Evolutionary conservation across 2,329 filamentous ascomycete species (phyloP).

Genomic region (Aspergillus piperis): DNA sequence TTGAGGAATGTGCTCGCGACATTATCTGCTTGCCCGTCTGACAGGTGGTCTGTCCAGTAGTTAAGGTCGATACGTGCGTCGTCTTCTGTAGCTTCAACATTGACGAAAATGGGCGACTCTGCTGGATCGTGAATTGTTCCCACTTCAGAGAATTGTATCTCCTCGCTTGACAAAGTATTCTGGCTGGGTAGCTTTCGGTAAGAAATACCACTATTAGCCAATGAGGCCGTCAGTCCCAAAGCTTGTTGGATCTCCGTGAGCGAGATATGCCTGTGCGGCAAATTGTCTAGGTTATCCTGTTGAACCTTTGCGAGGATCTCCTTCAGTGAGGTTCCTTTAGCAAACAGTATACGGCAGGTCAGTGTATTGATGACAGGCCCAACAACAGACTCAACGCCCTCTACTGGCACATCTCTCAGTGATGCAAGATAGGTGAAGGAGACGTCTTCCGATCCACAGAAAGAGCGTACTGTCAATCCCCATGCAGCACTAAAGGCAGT

Average conservation of each 20-base stretch:
- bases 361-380: slow-evolving; percentile 52
- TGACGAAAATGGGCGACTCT: slow-evolving; percentile 51
- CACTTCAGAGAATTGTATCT: slow-evolving; percentile 43
- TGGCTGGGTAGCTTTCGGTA: slow-evolving; percentile 46
- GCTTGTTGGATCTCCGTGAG: slow-evolving; percentile 52
- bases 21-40: slow-evolving; percentile 40
- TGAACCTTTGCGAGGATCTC: slow-evolving; percentile 47
- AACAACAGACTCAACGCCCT: slow-evolving; percentile 45
- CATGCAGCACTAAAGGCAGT: slow-evolving; percentile 71
- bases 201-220: slow-evolving; percentile 54
- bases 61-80: slow-evolving; percentile 41
- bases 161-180: slow-evolving; percentile 22
- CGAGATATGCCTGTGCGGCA: slow-evolving; percentile 47
- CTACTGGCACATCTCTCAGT: slow-evolving; percentile 44
- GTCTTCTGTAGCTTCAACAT: slow-evolving; percentile 50
- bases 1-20: slow-evolving; percentile 42
- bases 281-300: slow-evolving; percentile 49
- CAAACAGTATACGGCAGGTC: slow-evolving; percentile 46
- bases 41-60: slow-evolving; percentile 46
- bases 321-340: slow-evolving; percentile 33
- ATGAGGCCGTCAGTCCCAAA: slow-evolving; percentile 38
- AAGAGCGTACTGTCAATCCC: slow-evolving; percentile 62
- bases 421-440: slow-evolving; percentile 51
- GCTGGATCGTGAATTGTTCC: slow-evolving; percentile 50
- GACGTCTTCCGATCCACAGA: slow-evolving; percentile 70